Evolutionary conservation across 192 early-diverging fungal species (phyloP).

Genomic region (Physocladia obscura): DNA sequence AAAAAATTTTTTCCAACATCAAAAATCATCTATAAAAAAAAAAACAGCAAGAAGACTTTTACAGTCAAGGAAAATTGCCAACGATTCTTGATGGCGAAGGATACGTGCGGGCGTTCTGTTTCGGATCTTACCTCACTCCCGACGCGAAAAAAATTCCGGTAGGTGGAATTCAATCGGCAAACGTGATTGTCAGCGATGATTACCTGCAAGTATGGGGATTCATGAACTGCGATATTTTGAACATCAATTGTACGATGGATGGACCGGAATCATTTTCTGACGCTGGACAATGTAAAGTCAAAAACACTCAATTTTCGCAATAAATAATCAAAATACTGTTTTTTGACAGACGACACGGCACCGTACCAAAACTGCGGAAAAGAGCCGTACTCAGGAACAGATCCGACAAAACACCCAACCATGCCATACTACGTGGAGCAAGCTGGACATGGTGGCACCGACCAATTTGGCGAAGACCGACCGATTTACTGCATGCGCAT

Average conservation of each 20-base stretch:
- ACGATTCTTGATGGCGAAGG: slow-evolving; percentile 35
- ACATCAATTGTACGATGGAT: slow-evolving; percentile 29
- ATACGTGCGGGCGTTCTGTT: slow-evolving; percentile 32
- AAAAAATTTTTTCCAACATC: no score
- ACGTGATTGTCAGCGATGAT: not conserved
- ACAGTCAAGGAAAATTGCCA: slow-evolving; percentile 11
- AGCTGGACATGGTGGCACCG: slow-evolving; percentile 31
- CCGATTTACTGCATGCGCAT: slow-evolving; percentile 37
- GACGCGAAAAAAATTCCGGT: slow-evolving; percentile 21
- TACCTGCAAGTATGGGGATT: slow-evolving; percentile 31
- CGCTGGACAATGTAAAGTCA: slow-evolving; percentile 34
- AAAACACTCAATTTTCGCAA: no score
- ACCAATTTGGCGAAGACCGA: not conserved
- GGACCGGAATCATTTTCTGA: slow-evolving; percentile 27
- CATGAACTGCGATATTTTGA: slow-evolving; percentile 28
- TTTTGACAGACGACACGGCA: slow-evolving; percentile 8
- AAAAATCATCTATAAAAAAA: not conserved
- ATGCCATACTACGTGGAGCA: slow-evolving; percentile 25
- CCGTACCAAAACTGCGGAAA: slow-evolving; percentile 5
- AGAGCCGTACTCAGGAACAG: slow-evolving; percentile 38
- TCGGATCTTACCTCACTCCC: slow-evolving; percentile 32
- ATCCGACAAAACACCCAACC: slow-evolving; percentile 5
- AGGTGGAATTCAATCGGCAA: slow-evolving; percentile 25
- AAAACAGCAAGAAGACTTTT: slow-evolving; percentile 15
- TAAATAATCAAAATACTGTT: no score